A percentile compares a stretch with the other conserved stretches of the same genome.
phyloP scores from a whole-genome alignment of 345 rosid species.

The Ceriops tagal region DNA sequence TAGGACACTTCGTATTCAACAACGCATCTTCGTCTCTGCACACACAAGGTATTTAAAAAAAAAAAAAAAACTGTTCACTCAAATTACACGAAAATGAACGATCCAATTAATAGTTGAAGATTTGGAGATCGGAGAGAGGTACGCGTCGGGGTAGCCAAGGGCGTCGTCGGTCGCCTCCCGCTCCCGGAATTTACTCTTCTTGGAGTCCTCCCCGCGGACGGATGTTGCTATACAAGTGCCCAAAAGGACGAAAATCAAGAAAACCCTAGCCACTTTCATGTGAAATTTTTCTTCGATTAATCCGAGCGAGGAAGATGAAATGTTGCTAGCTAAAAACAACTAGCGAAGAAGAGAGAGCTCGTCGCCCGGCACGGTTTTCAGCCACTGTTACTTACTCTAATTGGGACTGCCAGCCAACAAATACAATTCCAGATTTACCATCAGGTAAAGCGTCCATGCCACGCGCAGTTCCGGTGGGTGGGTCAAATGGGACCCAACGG shows the following conservation, averaged over 20 bases:
- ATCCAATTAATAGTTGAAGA: background rate
- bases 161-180: constrained; percentile 81
- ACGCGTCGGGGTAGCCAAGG: constrained; percentile 70
- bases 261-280: constrained; percentile 47
- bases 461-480: too few species aligned
- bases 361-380: too few species aligned
- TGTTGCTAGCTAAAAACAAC: too few species aligned
- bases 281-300: constrained; percentile 16
- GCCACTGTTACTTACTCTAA: too few species aligned
- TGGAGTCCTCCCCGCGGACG: constrained; percentile 42
- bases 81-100: background rate
- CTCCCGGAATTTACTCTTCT: constrained; percentile 65
- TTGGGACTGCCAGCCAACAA: too few species aligned
- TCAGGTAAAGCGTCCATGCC: too few species aligned
- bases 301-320: too few species aligned
- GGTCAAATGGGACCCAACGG: too few species aligned
- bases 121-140: constrained; percentile 20
- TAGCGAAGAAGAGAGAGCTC: too few species aligned
- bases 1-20: constrained; percentile 90
- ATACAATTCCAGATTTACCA: too few species aligned
- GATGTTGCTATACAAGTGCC: constrained; percentile 11
- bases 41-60: background rate
- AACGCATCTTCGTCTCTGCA: constrained; percentile 82
- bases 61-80: background rate
- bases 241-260: constrained; percentile 42